Conservation (phyloP, 768 basidiomycete species). For the Suillus brevipes region DNA sequence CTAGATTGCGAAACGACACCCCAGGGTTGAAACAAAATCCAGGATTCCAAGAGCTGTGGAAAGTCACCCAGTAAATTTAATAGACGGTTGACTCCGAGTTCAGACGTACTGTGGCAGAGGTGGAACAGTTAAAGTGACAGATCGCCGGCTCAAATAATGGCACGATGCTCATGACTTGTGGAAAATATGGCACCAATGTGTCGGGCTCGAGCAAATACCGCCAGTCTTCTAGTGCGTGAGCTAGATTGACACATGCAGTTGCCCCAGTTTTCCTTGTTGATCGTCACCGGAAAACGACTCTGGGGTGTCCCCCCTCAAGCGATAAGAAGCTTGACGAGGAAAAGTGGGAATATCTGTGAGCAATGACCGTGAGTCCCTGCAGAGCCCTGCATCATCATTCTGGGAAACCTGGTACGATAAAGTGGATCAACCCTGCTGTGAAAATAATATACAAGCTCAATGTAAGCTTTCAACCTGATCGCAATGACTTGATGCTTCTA, state of each 20-base stretch:
- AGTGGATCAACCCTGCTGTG: conserved; percentile 6
- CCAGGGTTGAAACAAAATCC: too few relatives aligned
- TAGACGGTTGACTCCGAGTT: background rate
- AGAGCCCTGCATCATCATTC: conserved; percentile 4
- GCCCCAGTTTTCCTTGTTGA: background rate
- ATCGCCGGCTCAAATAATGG: background rate
- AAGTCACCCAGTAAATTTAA: background rate
- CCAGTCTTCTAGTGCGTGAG: background rate
- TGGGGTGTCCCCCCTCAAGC: background rate
- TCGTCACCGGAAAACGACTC: background rate
- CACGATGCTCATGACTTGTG: background rate
- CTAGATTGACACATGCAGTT: background rate
- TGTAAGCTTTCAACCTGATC: background rate
- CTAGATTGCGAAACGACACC: too few relatives aligned
- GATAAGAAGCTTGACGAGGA: background rate
- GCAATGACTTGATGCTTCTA: background rate
- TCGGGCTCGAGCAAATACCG: background rate
- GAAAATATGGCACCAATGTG: background rate
- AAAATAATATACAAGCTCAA: background rate
- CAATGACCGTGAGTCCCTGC: background rate
- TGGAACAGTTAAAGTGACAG: background rate
- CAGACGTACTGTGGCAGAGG: background rate
- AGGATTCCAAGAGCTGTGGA: too few relatives aligned
- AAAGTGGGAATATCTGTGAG: background rate
- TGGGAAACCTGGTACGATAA: background rate